Conservation (phyloP, 768 basidiomycete species). For the Galerina marginata region DNA sequence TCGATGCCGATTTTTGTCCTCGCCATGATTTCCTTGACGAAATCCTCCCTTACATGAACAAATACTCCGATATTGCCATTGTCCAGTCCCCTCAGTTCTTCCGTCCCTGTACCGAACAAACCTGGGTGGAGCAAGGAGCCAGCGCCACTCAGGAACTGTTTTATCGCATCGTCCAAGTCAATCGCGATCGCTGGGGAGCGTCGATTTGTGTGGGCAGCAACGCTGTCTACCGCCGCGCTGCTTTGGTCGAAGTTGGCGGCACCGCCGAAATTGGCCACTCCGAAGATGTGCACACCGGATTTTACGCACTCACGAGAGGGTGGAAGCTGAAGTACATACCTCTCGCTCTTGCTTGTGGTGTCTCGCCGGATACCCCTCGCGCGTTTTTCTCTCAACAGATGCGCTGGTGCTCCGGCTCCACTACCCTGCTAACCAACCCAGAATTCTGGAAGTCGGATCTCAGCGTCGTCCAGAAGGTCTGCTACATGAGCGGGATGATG, state of each 20-base stretch:
- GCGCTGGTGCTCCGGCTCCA: constrained; percentile 34
- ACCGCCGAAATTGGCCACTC: constrained; percentile 32
- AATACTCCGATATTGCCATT: constrained; percentile 29
- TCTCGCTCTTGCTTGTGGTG: constrained; percentile 31
- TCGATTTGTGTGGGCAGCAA: constrained; percentile 34
- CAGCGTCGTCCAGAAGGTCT: constrained; percentile 31
- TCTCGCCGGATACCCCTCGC: constrained; percentile 32
- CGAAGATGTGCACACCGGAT: constrained; percentile 34
- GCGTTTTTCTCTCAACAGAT: constrained; percentile 37
- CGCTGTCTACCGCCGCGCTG: constrained; percentile 31
- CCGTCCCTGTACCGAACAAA: constrained; percentile 26
- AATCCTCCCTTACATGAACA: constrained; percentile 30
- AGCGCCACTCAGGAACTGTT: constrained; percentile 31
- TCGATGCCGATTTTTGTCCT: constrained; percentile 36
- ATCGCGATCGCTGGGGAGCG: constrained; percentile 32
- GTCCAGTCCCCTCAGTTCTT: constrained; percentile 36
- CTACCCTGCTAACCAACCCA: constrained; percentile 29
- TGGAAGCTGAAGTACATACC: constrained; percentile 34
- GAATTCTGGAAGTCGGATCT: constrained; percentile 34
- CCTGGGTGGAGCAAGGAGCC: constrained; percentile 35
- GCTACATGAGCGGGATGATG: constrained; percentile 34
- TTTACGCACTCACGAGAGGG: constrained; percentile 31
- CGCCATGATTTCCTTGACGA: constrained; percentile 31
- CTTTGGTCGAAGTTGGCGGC: constrained; percentile 30
- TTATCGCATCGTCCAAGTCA: constrained; percentile 33